These are phyloP conservation scores for Triticum turgidum DNA, from an alignment of 176 grass and related monocot species.

Conservation along the genomic window DNA sequence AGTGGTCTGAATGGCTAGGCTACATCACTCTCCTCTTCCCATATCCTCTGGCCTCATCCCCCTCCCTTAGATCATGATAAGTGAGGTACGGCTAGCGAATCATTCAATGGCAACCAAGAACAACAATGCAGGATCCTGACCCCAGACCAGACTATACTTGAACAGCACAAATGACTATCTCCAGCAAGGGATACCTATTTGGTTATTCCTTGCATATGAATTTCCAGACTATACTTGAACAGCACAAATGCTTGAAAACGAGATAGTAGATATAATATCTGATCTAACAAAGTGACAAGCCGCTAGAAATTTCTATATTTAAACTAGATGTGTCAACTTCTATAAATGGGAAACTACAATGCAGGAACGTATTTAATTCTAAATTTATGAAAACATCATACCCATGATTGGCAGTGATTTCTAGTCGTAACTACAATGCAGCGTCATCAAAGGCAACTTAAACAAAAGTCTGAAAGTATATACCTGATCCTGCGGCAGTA, in stretches of 20 bases:
- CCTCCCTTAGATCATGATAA: background rate
- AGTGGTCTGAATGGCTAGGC: background rate
- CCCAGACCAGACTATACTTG: background rate
- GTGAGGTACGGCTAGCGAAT: background rate
- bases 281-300: background rate
- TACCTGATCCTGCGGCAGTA: slow-evolving; percentile 96
- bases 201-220: background rate
- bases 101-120: background rate
- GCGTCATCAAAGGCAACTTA: background rate
- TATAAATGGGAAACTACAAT: background rate
- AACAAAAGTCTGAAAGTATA: background rate
- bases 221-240: no score
- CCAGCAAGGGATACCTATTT: background rate
- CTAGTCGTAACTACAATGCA: background rate
- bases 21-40: background rate
- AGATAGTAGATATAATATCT: background rate
- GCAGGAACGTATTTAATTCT: background rate
- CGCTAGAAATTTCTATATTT: background rate
- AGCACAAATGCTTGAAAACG: background rate
- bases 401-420: background rate
- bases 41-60: background rate
- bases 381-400: background rate
- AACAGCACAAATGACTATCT: background rate
- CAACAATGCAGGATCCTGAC: background rate
- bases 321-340: background rate